Conservation (phyloP, 2,329 filamentous ascomycete species). For the Bipolaris sorokiniana region DNA sequence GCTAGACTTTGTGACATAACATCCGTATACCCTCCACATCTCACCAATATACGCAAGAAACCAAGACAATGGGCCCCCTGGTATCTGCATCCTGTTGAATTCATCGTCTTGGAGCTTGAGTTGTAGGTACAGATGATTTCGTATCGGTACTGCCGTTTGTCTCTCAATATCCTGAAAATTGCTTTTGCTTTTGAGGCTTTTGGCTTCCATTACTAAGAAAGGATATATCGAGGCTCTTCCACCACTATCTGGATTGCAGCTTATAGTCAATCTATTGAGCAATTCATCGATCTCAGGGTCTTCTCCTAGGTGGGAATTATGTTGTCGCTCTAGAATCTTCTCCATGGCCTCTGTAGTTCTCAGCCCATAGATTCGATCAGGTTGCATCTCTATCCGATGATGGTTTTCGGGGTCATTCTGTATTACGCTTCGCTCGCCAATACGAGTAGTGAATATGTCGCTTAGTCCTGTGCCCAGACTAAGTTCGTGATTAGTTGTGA, state of each 20-base stretch:
- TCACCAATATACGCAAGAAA: slow-evolving; percentile 26
- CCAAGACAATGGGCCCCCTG: slow-evolving; percentile 27
- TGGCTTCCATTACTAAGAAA: slow-evolving; percentile 29
- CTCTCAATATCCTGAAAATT: slow-evolving; percentile 25
- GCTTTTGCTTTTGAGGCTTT: slow-evolving; percentile 18
- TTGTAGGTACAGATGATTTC: slow-evolving; percentile 19
- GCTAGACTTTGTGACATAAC: slow-evolving; percentile 2
- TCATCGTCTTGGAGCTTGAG: slow-evolving; percentile 13
- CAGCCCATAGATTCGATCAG: slow-evolving; percentile 22
- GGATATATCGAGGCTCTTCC: slow-evolving; percentile 22
- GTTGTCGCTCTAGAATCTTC: not conserved
- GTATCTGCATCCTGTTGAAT: slow-evolving; percentile 20
- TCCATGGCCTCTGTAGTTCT: not conserved
- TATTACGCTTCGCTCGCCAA: slow-evolving; percentile 11
- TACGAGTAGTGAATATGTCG: slow-evolving; percentile 17
- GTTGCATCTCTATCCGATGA: slow-evolving; percentile 9
- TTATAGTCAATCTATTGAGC: slow-evolving; percentile 16
- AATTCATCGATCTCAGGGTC: not conserved
- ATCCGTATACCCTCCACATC: slow-evolving; percentile 27
- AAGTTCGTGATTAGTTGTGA: not conserved
- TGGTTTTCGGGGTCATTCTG: slow-evolving; percentile 1
- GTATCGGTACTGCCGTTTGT: slow-evolving; percentile 25
- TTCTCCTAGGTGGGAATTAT: not conserved
- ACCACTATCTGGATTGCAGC: slow-evolving; percentile 21
- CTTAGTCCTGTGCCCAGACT: slow-evolving; percentile 18